phyloP scores from a whole-genome alignment of 768 basidiomycete species.

The Mycena alexandri region DNA sequence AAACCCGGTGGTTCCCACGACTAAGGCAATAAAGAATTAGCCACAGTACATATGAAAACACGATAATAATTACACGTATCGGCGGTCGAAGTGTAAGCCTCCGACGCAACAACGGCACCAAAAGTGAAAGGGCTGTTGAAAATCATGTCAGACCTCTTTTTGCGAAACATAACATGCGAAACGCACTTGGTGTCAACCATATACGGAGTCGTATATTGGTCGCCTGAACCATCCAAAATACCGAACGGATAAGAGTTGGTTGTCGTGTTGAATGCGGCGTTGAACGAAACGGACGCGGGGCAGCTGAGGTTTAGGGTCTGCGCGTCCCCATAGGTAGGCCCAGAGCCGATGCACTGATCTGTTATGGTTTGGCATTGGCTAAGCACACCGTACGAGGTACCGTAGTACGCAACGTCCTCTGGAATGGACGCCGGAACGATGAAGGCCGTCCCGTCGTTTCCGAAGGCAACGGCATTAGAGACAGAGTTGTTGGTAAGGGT shows the following conservation, averaged over 20 bases:
- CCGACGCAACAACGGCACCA: conserved; percentile 32
- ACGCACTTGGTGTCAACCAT: conserved; percentile 30
- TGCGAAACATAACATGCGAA: too few species aligned
- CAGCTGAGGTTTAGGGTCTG: conserved; percentile 22
- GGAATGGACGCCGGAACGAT: conserved; percentile 34
- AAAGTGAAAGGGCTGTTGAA: conserved; percentile 34
- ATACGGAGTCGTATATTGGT: conserved; percentile 15
- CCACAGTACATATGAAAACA: not conserved
- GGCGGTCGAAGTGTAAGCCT: conserved; percentile 13
- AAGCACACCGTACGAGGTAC: conserved; percentile 24
- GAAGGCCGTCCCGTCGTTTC: conserved; percentile 29
- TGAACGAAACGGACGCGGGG: conserved; percentile 29
- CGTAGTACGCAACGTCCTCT: conserved; percentile 20
- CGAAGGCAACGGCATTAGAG: conserved; percentile 30
- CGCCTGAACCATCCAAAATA: conserved; percentile 24
- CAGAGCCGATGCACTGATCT: conserved; percentile 23
- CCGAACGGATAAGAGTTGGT: conserved; percentile 22
- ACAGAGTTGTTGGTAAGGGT: conserved; percentile 34
- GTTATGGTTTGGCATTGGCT: conserved; percentile 33
- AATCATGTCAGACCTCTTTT: not conserved
- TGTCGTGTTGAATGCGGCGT: conserved; percentile 24
- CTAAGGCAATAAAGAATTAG: not conserved
- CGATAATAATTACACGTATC: conserved; percentile 23
- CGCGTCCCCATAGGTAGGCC: conserved; percentile 11
- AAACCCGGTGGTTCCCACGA: conserved; percentile 32